Base-by-base conservation (phyloP, 1,139 yeast species). In the Geotrichum candidum region DNA sequence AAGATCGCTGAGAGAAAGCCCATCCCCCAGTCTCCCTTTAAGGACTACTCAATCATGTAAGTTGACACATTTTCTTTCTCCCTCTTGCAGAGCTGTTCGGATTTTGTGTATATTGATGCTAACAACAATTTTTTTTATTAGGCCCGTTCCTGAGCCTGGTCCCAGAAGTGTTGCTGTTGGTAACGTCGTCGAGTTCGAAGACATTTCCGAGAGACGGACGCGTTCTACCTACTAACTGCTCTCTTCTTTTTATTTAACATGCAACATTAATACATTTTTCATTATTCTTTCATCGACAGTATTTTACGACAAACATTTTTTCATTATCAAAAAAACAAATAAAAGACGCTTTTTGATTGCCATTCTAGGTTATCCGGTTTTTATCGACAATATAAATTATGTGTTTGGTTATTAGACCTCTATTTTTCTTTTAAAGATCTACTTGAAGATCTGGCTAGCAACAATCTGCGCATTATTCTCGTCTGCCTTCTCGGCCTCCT, bases 401-500 rank as follows among this genome's bases (percentile, higher is more conserved):
- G 18, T 15, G n/a, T 41, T 11, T 35, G 2, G 10, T 41, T 41
- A n/a, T 41, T 41, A 29, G 33, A 9, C 22, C 9, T 13, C n/a
- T 13, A 13, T 6, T 35, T 35, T 6, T 35, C 3, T 35, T 35
- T 6, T 35, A 35, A 35, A 3, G 15, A 35, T 10, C 15, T 38
- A 41, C 38, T 58, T 71, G 63, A 80, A 79, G 61, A 84, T 70
- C 63, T 82, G 72, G 67, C 78, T 79, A 64, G 84, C 88, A 59
- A 85, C 82, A 62, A 83, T 53, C 27, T 68, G 63, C 27, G 70
- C 74, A 58, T 71, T 71, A 53, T 56, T 74, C 54, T 80, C 77
- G 3, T 82, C 81, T 13, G 83, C 77, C 65, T 82, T 82, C 64
- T 84, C 88, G 23, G 75, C 70, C 51, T 78, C 82, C 38, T 72